A percentile compares a stretch with the other conserved stretches of the same genome.
Evolutionary conservation across 1,284 basidiomycete genomes (phyloP).

Genomic region (Earliella scabrosa): DNA sequence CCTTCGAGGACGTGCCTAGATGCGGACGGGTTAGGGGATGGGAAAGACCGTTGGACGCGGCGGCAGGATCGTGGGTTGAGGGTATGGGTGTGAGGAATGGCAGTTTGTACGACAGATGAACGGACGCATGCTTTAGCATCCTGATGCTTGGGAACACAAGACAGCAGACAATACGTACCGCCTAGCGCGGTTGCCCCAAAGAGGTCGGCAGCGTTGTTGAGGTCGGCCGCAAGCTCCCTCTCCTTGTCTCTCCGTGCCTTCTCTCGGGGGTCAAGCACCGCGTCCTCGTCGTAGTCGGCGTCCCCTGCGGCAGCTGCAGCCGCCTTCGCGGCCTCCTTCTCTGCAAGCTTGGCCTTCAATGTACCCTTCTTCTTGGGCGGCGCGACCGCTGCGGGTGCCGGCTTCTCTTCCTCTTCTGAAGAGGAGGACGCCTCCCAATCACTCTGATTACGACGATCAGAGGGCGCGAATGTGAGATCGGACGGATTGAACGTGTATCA

Average conservation of each 20-base stretch:
- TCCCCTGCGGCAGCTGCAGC: slow-evolving; percentile 47
- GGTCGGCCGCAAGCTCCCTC: slow-evolving; percentile 82
- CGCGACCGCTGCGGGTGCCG: slow-evolving; percentile 49
- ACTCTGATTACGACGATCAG: slow-evolving; percentile 56
- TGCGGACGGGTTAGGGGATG: background rate
- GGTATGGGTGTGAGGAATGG: background rate
- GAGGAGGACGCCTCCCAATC: slow-evolving; percentile 93
- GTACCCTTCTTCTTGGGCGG: slow-evolving; percentile 90
- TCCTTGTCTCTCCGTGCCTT: slow-evolving; percentile 79
- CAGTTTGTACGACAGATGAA: background rate
- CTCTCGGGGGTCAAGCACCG: slow-evolving; percentile 79
- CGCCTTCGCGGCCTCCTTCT: slow-evolving; percentile 80
- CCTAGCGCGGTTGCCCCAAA: slow-evolving; percentile 74
- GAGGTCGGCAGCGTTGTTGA: slow-evolving; percentile 81
- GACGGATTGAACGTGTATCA: background rate
- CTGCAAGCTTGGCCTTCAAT: slow-evolving; percentile 86
- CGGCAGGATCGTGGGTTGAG: background rate
- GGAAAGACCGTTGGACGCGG: background rate
- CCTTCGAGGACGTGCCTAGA: slow-evolving; percentile 65
- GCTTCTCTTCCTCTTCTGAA: slow-evolving; percentile 63
- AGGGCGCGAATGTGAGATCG: slow-evolving; percentile 7
- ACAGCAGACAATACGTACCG: slow-evolving; percentile 46
- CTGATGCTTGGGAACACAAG: background rate
- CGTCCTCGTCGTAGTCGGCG: slow-evolving; percentile 73
- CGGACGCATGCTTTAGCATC: background rate